Evolutionary conservation across 441 rosid genomes (phyloP), one percentile per base, ranked within the genome.

Genomic region (Populus tomentosa): DNA sequence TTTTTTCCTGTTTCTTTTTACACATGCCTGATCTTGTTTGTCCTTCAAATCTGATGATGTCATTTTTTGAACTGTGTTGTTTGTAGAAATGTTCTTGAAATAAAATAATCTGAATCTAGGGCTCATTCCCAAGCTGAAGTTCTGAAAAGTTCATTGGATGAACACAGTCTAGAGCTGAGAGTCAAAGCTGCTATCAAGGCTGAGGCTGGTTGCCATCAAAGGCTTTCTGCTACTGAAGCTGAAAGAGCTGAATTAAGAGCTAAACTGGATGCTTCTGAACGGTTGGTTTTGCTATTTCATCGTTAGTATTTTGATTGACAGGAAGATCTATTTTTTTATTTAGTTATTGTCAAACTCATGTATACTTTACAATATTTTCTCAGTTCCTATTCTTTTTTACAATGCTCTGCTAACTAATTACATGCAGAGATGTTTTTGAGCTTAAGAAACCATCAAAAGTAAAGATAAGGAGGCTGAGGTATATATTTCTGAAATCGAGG

Each of bases 101-200:
- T 96, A 76, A 90, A 86, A 89, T 97, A 96, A 85, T 94, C 99
- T 30, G 89, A 89, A 82, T 88, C 76, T 42, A 88, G 82, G 83
- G 98, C 98, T 79, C 85, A 75, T 20, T 84, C 88, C n/a, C 98
- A 96, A 90, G 93, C 94, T 83, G 92, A 84, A 82, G 85, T 85
- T 77, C 83, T 96, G 82, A 86, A 84, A 83, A 86, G 81, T 75
- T 94, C 90, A 74, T 84, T 96, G 75, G 95, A 91, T 76, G 98
- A 96, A 81, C 98, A 96, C 82, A 85, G 91, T 86, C 87, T 94
- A 40, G 97, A 96, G 86, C 79, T 96, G 87, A 90, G 99, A 88
- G 98, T 94, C 76, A 92, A 88, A 88, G 99, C 98, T 67, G 99
- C 99, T 82, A 89, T 90, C 75, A 97, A 92, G 85, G 91, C 97